Base-by-base conservation (phyloP, 2,329 filamentous ascomycete genomes). In the Cladosporium sp. region DNA sequence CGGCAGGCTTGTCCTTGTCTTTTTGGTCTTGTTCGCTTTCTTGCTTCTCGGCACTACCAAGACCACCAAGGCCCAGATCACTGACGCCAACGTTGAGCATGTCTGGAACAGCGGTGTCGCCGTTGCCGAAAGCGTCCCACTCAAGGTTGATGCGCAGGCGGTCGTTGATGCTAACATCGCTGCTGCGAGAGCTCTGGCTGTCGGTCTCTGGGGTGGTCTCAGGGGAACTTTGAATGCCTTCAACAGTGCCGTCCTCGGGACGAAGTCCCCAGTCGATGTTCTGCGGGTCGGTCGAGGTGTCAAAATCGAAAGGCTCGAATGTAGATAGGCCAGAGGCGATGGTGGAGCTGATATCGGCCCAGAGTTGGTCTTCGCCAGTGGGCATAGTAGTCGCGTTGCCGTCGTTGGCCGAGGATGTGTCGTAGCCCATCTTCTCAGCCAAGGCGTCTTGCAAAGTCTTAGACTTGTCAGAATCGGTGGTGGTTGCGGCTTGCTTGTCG, bases 81-180 rank as follows among this genome's bases (percentile, higher is more conserved):
- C 30, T 25, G 12, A 46, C 27, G 15, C 29, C 38, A 18, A 30
- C 49, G n/a, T 40, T 46, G 40, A 60, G 43, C 12, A 38, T 46
- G 18, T 55, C 57, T 9, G 58, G 58, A 3, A 59, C 51, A 13
- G 49, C 62, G 4, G 54, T 58, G 20, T 66, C 65, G 35, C 64
- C 66, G 45, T 67, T 59, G 43, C 66, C 57, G 32, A 55, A 60
- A 25, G 58, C 45, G 46, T 62, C 60, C 54, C 59, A 61, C 43
- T 57, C 62, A 18, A 72, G 55, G 45, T 63, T 67, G 57, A 73
- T 70, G 27, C 63, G 56, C 8, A 73, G 55, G 25, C 68, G 67
- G 55, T 72, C 70, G 49, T 67, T 67, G 55, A 71, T 67, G 16
- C 63, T 68, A 18, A 74, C 69, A 48, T 75, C 72, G 38, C 68